Evolutionary conservation across 169 alveolate genomes (phyloP), one percentile per base, ranked within the genome.

Genomic region (Perkinsus olseni): DNA sequence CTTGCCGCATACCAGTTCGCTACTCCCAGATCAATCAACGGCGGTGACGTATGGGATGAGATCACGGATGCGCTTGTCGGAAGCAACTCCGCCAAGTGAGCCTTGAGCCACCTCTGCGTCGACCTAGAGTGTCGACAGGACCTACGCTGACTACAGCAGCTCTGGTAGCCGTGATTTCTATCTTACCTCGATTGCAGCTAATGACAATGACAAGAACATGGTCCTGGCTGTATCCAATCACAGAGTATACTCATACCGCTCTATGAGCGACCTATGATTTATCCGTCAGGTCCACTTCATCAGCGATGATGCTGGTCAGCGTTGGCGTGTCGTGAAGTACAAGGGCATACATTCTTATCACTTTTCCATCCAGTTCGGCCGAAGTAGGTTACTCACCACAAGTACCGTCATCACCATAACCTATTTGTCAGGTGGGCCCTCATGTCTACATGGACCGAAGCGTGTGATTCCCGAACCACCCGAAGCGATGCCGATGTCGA

Each of bases 401-500:
- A n/a, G n/a, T n/a, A n/a, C n/a, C n/a, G n/a, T n/a, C n/a, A n/a
- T n/a, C n/a, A n/a, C n/a, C n/a, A n/a, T n/a, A n/a, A n/a, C n/a
- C n/a, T n/a, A n/a, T 24, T 24, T 62, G 13, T 28, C n/a, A 96
- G 96, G 24, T 95, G 97, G 96, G 98, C 98, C 21, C 92, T 97
- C 91, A 96, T 97, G 93, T 96, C 97, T 38, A 95, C 98, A 0
- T 97, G 98, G 98, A 96, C 97, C 38, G 96, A 96, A 28, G 97
- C 97, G n/a, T 97, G 98, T 82, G 95, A 95, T 45, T 93, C 95
- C 28, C 94, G 92, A 37, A 91, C 92, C 74, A 94, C 96, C 10
- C 82, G 82, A 13, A 21, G 8, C 28, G 82, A 62, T 24, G 82
- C 37, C 1, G 82, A 62, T 62, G 82, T 62, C 82, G 82, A 62